Conservation (phyloP, 352 stramenopile species). For the Bremia lactucae region DNA sequence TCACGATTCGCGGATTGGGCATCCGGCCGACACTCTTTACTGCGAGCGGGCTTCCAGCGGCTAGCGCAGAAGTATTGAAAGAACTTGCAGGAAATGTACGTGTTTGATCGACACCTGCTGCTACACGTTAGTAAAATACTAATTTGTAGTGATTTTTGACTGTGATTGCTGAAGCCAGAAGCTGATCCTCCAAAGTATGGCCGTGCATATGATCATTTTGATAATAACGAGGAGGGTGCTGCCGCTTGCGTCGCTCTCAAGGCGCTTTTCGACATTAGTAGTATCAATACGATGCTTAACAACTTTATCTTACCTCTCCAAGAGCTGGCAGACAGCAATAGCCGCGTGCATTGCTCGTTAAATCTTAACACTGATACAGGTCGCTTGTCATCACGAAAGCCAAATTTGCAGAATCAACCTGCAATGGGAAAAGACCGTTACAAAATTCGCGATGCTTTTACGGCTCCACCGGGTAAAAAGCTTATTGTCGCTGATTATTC, state of each 20-base stretch:
- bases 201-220: slow-evolving; percentile 89
- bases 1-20: slow-evolving; percentile 82
- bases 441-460: slow-evolving; percentile 90
- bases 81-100: slow-evolving; percentile 85
- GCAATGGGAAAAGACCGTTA: slow-evolving; percentile 82
- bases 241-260: slow-evolving; percentile 92
- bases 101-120: background rate
- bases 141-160: slow-evolving; percentile 8
- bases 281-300: slow-evolving; percentile 98
- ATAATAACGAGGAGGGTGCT: slow-evolving; percentile 84
- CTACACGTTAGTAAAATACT: background rate
- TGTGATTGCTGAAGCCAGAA: slow-evolving; percentile 44
- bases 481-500: slow-evolving; percentile 99
- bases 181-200: slow-evolving; percentile 59
- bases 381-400: slow-evolving; percentile 91
- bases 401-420: slow-evolving; percentile 99
- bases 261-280: slow-evolving; percentile 92
- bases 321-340: slow-evolving; percentile 88
- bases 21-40: slow-evolving; percentile 91
- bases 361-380: slow-evolving; percentile 99
- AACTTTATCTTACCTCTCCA: slow-evolving; percentile 93
- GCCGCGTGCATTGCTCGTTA: slow-evolving; percentile 95
- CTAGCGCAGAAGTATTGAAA: slow-evolving; percentile 90
- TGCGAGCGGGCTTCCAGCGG: slow-evolving; percentile 83
- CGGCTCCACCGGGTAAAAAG: slow-evolving; percentile 84